Percentiles rank a stretch among this genome's conserved stretches.
These are phyloP conservation scores for Torulaspora quercuum DNA, from an alignment of 805 yeast species.

Conservation along the genomic window DNA sequence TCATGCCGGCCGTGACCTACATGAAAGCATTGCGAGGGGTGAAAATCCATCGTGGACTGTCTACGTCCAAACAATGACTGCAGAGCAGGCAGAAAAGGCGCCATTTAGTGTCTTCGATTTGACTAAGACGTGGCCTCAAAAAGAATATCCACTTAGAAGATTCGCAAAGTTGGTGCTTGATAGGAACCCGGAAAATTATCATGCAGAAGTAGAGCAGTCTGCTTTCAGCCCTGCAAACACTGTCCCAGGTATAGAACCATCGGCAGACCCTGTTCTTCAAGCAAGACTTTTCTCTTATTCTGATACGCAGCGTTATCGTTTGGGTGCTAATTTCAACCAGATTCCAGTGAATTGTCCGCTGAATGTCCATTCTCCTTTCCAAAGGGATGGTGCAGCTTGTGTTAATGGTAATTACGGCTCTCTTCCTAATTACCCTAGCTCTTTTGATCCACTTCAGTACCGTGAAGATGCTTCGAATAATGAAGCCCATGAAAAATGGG, in stretches of 20 bases:
- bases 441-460: slow-evolving; percentile 35
- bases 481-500: slow-evolving; percentile 60
- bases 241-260: slow-evolving; percentile 66
- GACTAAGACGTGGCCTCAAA: slow-evolving; percentile 58
- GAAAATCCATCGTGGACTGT: slow-evolving; percentile 47
- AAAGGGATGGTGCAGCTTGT: slow-evolving; percentile 58
- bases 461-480: slow-evolving; percentile 29
- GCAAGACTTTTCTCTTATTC: slow-evolving; percentile 67
- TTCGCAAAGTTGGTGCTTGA: slow-evolving; percentile 48
- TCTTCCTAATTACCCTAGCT: slow-evolving; percentile 48
- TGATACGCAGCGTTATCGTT: slow-evolving; percentile 68
- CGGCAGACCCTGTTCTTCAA: slow-evolving; percentile 71
- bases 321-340: slow-evolving; percentile 60
- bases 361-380: slow-evolving; percentile 44
- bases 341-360: slow-evolving; percentile 50
- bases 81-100: slow-evolving; percentile 51
- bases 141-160: slow-evolving; percentile 50
- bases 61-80: slow-evolving; percentile 54
- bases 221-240: slow-evolving; percentile 64
- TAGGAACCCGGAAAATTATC: slow-evolving; percentile 52
- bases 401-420: slow-evolving; percentile 45
- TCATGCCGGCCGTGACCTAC: slow-evolving; percentile 38
- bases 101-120: slow-evolving; percentile 49
- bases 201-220: slow-evolving; percentile 43
- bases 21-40: slow-evolving; percentile 44